Conservation (phyloP, 2,329 filamentous ascomycete species). For the Alternaria viburni region DNA sequence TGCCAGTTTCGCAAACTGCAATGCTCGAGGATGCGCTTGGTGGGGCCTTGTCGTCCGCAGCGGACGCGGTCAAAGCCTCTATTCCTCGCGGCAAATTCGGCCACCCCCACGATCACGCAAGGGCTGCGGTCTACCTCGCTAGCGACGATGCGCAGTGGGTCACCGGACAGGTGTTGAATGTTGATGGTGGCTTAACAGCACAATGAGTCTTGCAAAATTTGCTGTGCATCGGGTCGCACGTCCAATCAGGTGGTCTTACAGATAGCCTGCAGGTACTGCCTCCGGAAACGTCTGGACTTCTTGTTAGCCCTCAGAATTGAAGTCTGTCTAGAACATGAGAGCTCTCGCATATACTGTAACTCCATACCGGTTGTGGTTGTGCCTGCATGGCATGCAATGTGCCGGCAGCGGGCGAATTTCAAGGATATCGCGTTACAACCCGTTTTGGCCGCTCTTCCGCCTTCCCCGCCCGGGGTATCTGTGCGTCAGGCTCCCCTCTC, state of each 20-base stretch:
- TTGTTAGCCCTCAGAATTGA: background rate
- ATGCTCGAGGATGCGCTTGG: constrained; percentile 36
- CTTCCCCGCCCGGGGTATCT: background rate
- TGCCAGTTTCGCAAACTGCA: constrained; percentile 37
- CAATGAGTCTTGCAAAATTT: background rate
- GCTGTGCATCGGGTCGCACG: background rate
- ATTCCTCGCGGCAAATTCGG: constrained; percentile 32
- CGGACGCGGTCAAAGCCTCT: constrained; percentile 14
- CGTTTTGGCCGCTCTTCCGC: background rate
- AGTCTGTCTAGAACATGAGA: background rate
- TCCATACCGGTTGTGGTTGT: background rate
- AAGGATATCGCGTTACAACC: background rate
- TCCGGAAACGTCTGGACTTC: background rate
- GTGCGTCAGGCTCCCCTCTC: background rate
- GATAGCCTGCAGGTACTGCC: no score
- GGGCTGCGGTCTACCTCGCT: constrained; percentile 51
- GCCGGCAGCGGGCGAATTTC: background rate
- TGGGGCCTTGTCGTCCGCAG: constrained; percentile 14
- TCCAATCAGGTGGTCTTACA: no score
- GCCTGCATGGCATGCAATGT: background rate
- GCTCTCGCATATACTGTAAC: background rate
- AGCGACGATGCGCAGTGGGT: constrained; percentile 54
- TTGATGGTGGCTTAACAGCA: background rate
- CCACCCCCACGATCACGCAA: constrained; percentile 26
- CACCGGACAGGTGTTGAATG: constrained; percentile 37